These are phyloP conservation scores for Umbelopsis ramanniana DNA, from an alignment of 192 early-diverging fungal species.

Conservation along the genomic window DNA sequence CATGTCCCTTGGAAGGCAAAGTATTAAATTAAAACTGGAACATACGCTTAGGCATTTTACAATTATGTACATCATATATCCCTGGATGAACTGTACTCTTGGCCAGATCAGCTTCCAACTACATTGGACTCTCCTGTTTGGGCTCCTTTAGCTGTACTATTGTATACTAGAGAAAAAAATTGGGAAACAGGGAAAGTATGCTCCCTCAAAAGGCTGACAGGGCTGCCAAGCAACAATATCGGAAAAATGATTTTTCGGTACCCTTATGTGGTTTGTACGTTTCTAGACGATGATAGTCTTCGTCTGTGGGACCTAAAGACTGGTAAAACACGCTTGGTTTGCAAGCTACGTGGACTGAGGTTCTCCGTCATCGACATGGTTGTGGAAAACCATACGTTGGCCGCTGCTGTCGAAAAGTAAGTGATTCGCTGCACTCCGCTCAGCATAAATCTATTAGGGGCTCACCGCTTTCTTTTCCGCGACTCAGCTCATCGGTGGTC, in stretches of 20 bases:
- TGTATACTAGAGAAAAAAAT: conserved; percentile 11
- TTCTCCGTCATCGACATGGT: conserved; percentile 21
- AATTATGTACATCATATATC: conserved; percentile 15
- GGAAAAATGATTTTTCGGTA: conserved; percentile 24
- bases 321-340: not conserved
- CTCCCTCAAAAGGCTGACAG: not conserved
- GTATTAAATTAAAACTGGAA: too few species aligned
- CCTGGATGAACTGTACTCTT: conserved; percentile 1
- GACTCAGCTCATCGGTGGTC: conserved; percentile 6
- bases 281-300: conserved; percentile 23
- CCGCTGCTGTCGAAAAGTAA: conserved; percentile 25
- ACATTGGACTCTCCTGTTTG: conserved; percentile 1
- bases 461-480: not conserved
- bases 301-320: conserved; percentile 15
- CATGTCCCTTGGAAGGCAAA: too few species aligned
- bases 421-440: not conserved
- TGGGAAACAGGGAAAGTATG: conserved; percentile 13
- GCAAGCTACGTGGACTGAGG: conserved; percentile 11
- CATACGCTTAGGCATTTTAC: not conserved
- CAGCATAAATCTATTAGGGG: not conserved
- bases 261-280: conserved; percentile 17
- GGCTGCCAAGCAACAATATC: conserved; percentile 12
- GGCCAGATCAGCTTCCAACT: conserved; percentile 15
- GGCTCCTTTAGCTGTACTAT: conserved; percentile 4
- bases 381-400: conserved; percentile 10